These are phyloP conservation scores for Backusella luteola DNA, from an alignment of 192 early-diverging fungal genomes.

Conservation along the genomic window DNA sequence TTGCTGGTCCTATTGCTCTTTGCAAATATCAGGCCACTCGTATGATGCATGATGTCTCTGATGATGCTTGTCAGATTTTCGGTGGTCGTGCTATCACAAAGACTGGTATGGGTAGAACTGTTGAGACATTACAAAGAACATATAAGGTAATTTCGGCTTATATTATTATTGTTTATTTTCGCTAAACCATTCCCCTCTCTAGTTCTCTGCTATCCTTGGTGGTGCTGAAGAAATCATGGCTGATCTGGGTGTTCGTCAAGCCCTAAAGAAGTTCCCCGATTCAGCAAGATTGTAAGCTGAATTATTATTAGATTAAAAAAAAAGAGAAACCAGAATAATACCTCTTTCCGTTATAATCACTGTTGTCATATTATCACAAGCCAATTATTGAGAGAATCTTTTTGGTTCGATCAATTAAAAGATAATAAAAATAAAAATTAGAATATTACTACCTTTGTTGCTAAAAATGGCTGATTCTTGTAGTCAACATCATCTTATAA, in stretches of 20 bases:
- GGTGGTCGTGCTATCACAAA: conserved; percentile 70
- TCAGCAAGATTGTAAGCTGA: conserved; percentile 17
- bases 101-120: conserved; percentile 67
- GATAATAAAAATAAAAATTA: not conserved
- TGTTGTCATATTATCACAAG: not conserved
- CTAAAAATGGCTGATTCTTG: not conserved
- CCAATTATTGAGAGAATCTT: not conserved
- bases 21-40: conserved; percentile 59
- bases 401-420: not conserved
- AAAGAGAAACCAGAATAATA: not conserved
- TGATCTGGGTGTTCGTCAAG: conserved; percentile 62
- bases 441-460: not conserved
- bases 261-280: conserved; percentile 42
- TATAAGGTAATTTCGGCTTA: conserved; percentile 42
- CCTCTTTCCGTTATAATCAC: not conserved
- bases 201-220: conserved; percentile 40
- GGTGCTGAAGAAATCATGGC: conserved; percentile 55
- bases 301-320: not conserved
- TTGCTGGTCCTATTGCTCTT: conserved; percentile 69
- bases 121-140: conserved; percentile 63
- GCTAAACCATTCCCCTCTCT: not conserved
- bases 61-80: conserved; percentile 73
- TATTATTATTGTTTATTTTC: not conserved
- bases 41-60: conserved; percentile 55
- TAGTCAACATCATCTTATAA: not conserved